Conservation (phyloP, 352 stramenopile species). For the Phytophthora foliorum region DNA sequence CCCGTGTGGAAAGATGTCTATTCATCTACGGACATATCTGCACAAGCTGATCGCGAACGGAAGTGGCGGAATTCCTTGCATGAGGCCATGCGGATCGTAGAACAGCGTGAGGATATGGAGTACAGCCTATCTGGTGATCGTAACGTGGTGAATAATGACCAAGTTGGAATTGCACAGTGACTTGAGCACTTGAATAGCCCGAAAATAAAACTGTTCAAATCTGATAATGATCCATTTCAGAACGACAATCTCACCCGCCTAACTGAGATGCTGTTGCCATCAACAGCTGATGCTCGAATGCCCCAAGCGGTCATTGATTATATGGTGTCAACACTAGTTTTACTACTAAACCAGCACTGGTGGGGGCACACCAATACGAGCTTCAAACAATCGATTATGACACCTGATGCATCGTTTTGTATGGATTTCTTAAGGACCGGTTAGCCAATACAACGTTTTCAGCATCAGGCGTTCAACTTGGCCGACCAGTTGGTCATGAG, state of each 20-base stretch:
- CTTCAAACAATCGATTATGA: conserved; percentile 3
- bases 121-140: not conserved
- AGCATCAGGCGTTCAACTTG: not conserved
- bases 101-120: not conserved
- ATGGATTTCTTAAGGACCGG: not conserved
- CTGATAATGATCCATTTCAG: conserved; percentile 3
- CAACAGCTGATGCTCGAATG: not conserved
- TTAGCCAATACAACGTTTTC: not conserved
- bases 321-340: conserved; percentile 1
- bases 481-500: not conserved
- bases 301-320: not conserved
- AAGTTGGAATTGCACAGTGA: not conserved
- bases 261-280: not conserved
- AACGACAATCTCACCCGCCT: not conserved
- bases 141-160: not conserved
- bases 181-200: not conserved
- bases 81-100: not conserved
- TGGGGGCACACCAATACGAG: conserved; percentile 1
- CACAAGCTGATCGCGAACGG: not conserved
- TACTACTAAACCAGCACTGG: conserved; percentile 1
- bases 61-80: not conserved
- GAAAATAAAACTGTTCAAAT: not conserved
- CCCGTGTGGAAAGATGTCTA: not conserved
- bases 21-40: not conserved
- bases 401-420: not conserved